Percentiles rank a stretch among this genome's conserved stretches.
Evolutionary conservation across 345 rosid genomes (phyloP).

Genomic region (Linum trigynum): DNA sequence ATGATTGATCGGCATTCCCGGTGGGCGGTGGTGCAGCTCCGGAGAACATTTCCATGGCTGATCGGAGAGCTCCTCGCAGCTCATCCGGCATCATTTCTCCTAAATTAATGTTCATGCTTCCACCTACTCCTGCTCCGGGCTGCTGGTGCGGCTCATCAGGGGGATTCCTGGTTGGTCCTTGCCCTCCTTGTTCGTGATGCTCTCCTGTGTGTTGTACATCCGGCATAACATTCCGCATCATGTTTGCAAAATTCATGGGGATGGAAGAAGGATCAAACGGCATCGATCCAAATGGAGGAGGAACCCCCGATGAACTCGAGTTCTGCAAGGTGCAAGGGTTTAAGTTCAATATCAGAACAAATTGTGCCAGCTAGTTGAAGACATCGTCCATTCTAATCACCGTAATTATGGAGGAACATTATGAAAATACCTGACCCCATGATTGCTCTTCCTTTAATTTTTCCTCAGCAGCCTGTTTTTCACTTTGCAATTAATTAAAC

Average conservation of each 20-base stretch:
- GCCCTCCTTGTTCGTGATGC: constrained; percentile 20
- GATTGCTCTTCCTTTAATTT: constrained; percentile 55
- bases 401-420: background rate
- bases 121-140: constrained; percentile 34
- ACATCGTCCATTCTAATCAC: background rate
- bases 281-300: constrained; percentile 24
- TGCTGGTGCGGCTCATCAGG: constrained; percentile 18
- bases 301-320: background rate
- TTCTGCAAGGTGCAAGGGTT: background rate
- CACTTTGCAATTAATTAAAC: background rate
- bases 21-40: constrained; percentile 31
- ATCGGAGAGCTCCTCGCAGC: constrained; percentile 47
- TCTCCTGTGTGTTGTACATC: constrained; percentile 24
- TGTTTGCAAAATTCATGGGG: constrained; percentile 27
- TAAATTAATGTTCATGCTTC: constrained; percentile 31
- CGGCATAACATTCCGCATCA: constrained; percentile 32
- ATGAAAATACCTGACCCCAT: constrained; percentile 40
- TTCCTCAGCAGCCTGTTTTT: constrained; percentile 54
- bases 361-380: background rate
- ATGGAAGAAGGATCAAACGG: constrained; percentile 23
- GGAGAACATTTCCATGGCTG: constrained; percentile 64
- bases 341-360: background rate
- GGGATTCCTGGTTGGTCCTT: constrained; percentile 20
- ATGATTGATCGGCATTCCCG: constrained; percentile 28
- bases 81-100: constrained; percentile 44